phyloP scores from a whole-genome alignment of 257 asterid genomes.

The Penstemon barbatus region DNA sequence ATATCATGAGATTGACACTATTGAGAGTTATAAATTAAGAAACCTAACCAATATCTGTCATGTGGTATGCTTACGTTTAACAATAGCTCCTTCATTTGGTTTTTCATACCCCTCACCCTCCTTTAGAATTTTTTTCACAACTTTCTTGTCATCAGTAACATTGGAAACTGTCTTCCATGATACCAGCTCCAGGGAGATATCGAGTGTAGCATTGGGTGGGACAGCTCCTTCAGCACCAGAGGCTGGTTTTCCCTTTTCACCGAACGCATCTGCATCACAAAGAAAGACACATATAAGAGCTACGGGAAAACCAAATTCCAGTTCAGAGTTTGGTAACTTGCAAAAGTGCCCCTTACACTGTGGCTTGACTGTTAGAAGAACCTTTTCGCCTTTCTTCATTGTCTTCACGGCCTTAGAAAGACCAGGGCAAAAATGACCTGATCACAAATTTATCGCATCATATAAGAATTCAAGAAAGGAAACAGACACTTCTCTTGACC shows the following conservation, averaged over 20 bases:
- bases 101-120: constrained; percentile 74
- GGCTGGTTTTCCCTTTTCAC: constrained; percentile 64
- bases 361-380: constrained; percentile 61
- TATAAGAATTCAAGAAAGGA: background rate
- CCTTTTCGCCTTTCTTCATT: constrained; percentile 79
- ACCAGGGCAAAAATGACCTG: constrained; percentile 73
- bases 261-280: constrained; percentile 57
- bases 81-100: constrained; percentile 72
- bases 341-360: constrained; percentile 49
- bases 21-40: background rate
- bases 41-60: background rate
- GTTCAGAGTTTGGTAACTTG: background rate
- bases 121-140: constrained; percentile 55
- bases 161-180: constrained; percentile 67
- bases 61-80: constrained; percentile 40
- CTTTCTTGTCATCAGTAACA: constrained; percentile 71
- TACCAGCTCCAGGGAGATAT: constrained; percentile 46
- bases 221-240: constrained; percentile 49
- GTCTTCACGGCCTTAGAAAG: constrained; percentile 68
- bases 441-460: constrained; percentile 12
- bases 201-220: constrained; percentile 56
- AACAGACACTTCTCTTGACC: background rate
- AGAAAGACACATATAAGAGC: background rate
- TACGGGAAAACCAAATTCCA: background rate
- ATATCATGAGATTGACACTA: background rate